Conservation (phyloP, 805 yeast genomes). For the Cyberlindnera bimundalis region DNA sequence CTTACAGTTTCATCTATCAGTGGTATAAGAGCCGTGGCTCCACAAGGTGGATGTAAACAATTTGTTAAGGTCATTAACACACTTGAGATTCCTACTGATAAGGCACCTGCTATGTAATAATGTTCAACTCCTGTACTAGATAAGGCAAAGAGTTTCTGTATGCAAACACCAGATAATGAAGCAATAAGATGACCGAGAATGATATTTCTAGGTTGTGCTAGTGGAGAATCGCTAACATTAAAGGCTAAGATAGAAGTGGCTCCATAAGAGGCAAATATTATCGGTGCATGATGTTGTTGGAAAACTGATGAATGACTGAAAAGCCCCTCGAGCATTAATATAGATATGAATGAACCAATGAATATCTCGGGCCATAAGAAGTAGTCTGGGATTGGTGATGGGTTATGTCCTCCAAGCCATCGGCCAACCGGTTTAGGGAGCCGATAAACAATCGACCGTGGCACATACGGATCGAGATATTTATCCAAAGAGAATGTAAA, state of each 20-base stretch:
- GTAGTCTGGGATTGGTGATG: slow-evolving; percentile 30
- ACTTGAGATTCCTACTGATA: slow-evolving; percentile 51
- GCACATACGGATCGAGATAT: slow-evolving; percentile 14
- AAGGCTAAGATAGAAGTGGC: slow-evolving; percentile 59
- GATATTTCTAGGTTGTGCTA: slow-evolving; percentile 62
- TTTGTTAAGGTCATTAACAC: slow-evolving; percentile 49
- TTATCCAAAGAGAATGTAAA: slow-evolving; percentile 14
- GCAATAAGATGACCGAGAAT: slow-evolving; percentile 54
- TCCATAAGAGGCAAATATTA: slow-evolving; percentile 51
- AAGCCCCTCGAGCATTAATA: slow-evolving; percentile 42
- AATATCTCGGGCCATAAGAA: slow-evolving; percentile 43
- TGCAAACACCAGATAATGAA: slow-evolving; percentile 48
- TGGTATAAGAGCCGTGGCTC: slow-evolving; percentile 63
- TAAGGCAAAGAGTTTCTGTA: slow-evolving; percentile 50
- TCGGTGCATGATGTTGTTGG: slow-evolving; percentile 38
- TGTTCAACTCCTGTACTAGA: slow-evolving; percentile 39
- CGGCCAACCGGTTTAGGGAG: slow-evolving; percentile 35
- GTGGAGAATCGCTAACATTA: slow-evolving; percentile 49
- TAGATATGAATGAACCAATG: slow-evolving; percentile 42
- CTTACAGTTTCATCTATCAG: slow-evolving; percentile 42
- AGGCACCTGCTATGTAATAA: slow-evolving; percentile 55
- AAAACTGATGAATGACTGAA: slow-evolving; percentile 38
- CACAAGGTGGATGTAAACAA: slow-evolving; percentile 68
- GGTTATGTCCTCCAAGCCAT: slow-evolving; percentile 37
- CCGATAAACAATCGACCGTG: slow-evolving; percentile 22